A percentile compares a stretch with the other conserved stretches of the same genome.
phyloP scores from a whole-genome alignment of 352 stramenopile genomes.

The Phytophthora pluvialis region DNA sequence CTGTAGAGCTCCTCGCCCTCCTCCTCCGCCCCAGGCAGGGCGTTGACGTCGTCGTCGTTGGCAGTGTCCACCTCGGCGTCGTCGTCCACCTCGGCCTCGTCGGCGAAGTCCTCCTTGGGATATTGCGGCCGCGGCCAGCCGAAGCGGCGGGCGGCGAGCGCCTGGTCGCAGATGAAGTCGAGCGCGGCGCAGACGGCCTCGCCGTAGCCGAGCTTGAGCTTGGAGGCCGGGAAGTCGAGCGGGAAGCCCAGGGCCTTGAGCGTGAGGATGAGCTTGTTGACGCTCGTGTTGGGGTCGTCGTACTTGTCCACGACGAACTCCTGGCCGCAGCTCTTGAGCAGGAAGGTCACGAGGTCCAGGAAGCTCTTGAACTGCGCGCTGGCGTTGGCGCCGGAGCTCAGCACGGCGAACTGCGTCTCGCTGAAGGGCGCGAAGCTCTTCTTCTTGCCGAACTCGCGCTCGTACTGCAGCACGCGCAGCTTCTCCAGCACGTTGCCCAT shows the following conservation, averaged over 20 bases:
- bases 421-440: conserved; percentile 73
- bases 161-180: conserved; percentile 87
- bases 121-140: conserved; percentile 74
- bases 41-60: conserved; percentile 55
- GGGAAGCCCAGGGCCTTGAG: conserved; percentile 85
- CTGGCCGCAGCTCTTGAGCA: conserved; percentile 82
- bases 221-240: conserved; percentile 81
- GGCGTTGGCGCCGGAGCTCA: conserved; percentile 53
- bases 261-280: conserved; percentile 89
- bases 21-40: conserved; percentile 43
- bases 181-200: conserved; percentile 75
- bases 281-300: conserved; percentile 86
- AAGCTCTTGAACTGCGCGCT: conserved; percentile 86
- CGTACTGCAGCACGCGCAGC: conserved; percentile 80
- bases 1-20: conserved; percentile 74
- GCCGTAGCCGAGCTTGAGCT: conserved; percentile 81
- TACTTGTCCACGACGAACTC: conserved; percentile 90
- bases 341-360: conserved; percentile 68
- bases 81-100: conserved; percentile 80
- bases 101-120: conserved; percentile 83
- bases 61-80: conserved; percentile 62
- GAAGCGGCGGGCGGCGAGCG: conserved; percentile 66
- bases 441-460: conserved; percentile 83
- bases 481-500: conserved; percentile 90
- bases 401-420: conserved; percentile 75